phyloP scores from a whole-genome alignment of 495 filamentous ascomycete species.

The Podospora didyma region DNA sequence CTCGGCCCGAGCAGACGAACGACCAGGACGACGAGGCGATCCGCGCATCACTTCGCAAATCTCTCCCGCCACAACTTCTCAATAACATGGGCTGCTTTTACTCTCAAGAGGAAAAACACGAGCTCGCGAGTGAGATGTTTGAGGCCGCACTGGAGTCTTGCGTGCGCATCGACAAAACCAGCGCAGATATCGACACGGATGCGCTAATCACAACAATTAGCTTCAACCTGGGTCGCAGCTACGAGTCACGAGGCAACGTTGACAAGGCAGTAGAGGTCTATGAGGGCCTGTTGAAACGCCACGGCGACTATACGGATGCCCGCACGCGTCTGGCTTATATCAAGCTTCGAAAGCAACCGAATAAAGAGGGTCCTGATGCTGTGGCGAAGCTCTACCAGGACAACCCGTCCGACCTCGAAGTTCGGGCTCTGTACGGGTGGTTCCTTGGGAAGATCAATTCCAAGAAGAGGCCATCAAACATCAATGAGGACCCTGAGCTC shows the following conservation, averaged over 20 bases:
- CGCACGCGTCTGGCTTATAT: slow-evolving; percentile 85
- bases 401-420: slow-evolving; percentile 78
- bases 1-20: slow-evolving; percentile 61
- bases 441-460: slow-evolving; percentile 72
- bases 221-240: slow-evolving; percentile 95
- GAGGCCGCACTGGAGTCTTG: slow-evolving; percentile 85
- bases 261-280: slow-evolving; percentile 86
- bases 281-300: slow-evolving; percentile 73
- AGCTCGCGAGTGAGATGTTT: slow-evolving; percentile 78
- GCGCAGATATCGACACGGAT: slow-evolving; percentile 72
- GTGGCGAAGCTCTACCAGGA: slow-evolving; percentile 77
- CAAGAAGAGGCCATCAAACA: slow-evolving; percentile 72
- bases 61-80: slow-evolving; percentile 81
- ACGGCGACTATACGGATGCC: slow-evolving; percentile 88
- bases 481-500: slow-evolving; percentile 86
- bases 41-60: slow-evolving; percentile 60
- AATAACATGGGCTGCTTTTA: slow-evolving; percentile 97
- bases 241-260: slow-evolving; percentile 75
- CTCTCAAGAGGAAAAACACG: slow-evolving; percentile 78
- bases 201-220: slow-evolving; percentile 89
- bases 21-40: slow-evolving; percentile 56
- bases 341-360: slow-evolving; percentile 74
- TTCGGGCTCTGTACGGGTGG: slow-evolving; percentile 90
- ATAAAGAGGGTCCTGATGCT: slow-evolving; percentile 78
- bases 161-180: slow-evolving; percentile 64